These are phyloP conservation scores for Puccinia hordei DNA, from an alignment of 1,284 basidiomycete species.

Conservation along the genomic window DNA sequence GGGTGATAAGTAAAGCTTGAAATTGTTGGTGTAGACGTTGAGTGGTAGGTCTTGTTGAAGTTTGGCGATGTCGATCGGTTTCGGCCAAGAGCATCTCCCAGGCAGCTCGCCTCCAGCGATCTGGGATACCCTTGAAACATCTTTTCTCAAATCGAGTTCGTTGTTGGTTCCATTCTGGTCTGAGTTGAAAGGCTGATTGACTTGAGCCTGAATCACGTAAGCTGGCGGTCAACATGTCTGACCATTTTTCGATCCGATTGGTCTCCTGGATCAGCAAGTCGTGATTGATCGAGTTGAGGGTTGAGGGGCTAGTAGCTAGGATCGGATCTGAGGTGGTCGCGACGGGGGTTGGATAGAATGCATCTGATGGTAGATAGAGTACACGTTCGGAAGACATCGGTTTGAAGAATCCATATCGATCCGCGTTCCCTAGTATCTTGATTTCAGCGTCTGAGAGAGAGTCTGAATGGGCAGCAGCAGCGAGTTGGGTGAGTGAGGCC, in stretches of 20 bases:
- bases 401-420: constrained; percentile 87
- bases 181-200: constrained; percentile 72
- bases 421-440: constrained; percentile 70
- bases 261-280: constrained; percentile 65
- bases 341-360: constrained; percentile 68
- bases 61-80: constrained; percentile 52
- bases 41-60: constrained; percentile 37
- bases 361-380: constrained; percentile 72
- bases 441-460: constrained; percentile 65
- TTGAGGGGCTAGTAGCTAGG: constrained; percentile 51
- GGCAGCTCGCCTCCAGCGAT: constrained; percentile 87
- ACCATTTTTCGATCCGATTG: constrained; percentile 80
- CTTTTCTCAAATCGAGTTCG: constrained; percentile 65
- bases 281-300: constrained; percentile 35
- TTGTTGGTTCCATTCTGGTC: constrained; percentile 65
- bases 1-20: constrained; percentile 61
- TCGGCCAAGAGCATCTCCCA: constrained; percentile 73
- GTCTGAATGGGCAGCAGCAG: constrained; percentile 65
- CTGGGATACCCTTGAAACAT: constrained; percentile 93
- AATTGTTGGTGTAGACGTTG: constrained; percentile 60
- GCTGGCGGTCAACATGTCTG: constrained; percentile 69
- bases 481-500: constrained; percentile 61
- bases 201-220: constrained; percentile 71
- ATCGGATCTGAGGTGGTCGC: constrained; percentile 58
- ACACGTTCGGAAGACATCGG: constrained; percentile 62